Evolutionary conservation across 2,329 filamentous ascomycete genomes (phyloP).

Genomic region (Fusarium albidum): DNA sequence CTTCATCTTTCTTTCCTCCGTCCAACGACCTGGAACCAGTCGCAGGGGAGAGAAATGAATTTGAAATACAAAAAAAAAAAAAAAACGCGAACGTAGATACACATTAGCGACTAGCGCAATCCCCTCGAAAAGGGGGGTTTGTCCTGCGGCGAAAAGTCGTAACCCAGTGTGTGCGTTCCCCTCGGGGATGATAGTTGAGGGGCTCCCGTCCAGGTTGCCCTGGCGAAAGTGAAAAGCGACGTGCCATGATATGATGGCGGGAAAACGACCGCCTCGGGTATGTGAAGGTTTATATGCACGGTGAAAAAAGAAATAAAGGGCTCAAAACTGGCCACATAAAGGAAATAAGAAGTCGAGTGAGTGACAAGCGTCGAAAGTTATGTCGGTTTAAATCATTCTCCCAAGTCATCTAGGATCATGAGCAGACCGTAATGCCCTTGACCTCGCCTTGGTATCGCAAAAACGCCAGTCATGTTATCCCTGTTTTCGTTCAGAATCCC

Average conservation of each 20-base stretch:
- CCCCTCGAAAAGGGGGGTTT: slow-evolving; percentile 10
- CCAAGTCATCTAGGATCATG: slow-evolving; percentile 34
- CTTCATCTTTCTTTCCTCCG: slow-evolving; percentile 24
- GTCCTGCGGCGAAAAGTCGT: slow-evolving; percentile 25
- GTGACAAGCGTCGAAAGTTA: slow-evolving; percentile 34
- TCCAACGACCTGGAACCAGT: slow-evolving; percentile 36
- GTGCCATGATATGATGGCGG: slow-evolving; percentile 26
- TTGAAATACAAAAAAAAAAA: slow-evolving; percentile 28
- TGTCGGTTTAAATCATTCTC: slow-evolving; percentile 35
- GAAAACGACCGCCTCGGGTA: slow-evolving; percentile 30
- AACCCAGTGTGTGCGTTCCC: slow-evolving; percentile 21
- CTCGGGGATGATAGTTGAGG: slow-evolving; percentile 16
- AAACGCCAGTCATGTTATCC: slow-evolving; percentile 43
- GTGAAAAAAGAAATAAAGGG: slow-evolving; percentile 27
- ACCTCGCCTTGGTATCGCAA: slow-evolving; percentile 37
- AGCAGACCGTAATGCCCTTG: slow-evolving; percentile 35
- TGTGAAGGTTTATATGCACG: slow-evolving; percentile 38
- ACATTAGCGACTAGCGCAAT: slow-evolving; percentile 42
- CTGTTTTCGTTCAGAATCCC: slow-evolving; percentile 34
- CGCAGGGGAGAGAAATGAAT: slow-evolving; percentile 33
- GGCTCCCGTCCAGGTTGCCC: slow-evolving; percentile 21
- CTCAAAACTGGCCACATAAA: slow-evolving; percentile 27
- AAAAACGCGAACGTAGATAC: slow-evolving; percentile 38
- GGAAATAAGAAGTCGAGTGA: slow-evolving; percentile 31
- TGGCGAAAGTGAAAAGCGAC: slow-evolving; percentile 20